A percentile compares a stretch with the other conserved stretches of the same genome.
These are phyloP conservation scores for Simplicillium sp. DNA, from an alignment of 2,329 filamentous ascomycete species.

Conservation along the genomic window DNA sequence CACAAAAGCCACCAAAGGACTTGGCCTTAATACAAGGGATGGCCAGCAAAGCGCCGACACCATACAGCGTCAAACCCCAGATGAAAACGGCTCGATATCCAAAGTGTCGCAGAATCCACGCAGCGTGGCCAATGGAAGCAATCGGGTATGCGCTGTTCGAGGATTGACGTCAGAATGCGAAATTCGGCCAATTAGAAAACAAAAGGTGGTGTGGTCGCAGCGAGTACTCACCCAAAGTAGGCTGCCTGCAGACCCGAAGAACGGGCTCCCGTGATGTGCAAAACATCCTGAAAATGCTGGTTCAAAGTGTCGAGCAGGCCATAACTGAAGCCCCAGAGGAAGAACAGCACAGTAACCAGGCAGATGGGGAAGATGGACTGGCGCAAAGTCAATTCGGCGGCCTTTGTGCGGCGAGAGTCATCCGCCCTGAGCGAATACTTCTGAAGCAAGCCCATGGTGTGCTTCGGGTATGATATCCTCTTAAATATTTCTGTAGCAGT, in stretches of 20 bases:
- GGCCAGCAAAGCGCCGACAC: slow-evolving; percentile 46
- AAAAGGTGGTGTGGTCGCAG: slow-evolving; percentile 35
- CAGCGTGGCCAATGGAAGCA: slow-evolving; percentile 56
- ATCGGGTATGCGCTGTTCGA: slow-evolving; percentile 51
- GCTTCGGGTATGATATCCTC: no score
- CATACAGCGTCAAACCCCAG: slow-evolving; percentile 58
- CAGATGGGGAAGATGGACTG: slow-evolving; percentile 58
- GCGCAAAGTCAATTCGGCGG: slow-evolving; percentile 50
- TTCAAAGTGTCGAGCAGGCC: slow-evolving; percentile 38
- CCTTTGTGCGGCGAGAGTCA: slow-evolving; percentile 29
- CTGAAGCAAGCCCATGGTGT: slow-evolving; percentile 24
- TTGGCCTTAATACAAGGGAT: slow-evolving; percentile 48
- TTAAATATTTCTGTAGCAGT: no score
- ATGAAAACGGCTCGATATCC: slow-evolving; percentile 63
- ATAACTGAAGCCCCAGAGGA: slow-evolving; percentile 37
- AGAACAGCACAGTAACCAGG: slow-evolving; percentile 39
- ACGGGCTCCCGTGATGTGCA: slow-evolving; percentile 32
- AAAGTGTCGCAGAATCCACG: slow-evolving; percentile 53
- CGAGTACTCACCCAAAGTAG: slow-evolving; percentile 41
- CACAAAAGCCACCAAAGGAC: slow-evolving; percentile 67
- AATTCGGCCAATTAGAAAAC: slow-evolving; percentile 23
- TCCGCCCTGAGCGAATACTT: slow-evolving; percentile 33
- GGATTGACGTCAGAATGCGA: slow-evolving; percentile 8
- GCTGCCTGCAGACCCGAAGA: slow-evolving; percentile 38
- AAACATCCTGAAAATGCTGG: slow-evolving; percentile 37